A percentile compares a stretch with the other conserved stretches of the same genome.
These are phyloP conservation scores for Coccomyxa subellipsoidea DNA, from an alignment of 163 green algal genomes.

Conservation along the genomic window DNA sequence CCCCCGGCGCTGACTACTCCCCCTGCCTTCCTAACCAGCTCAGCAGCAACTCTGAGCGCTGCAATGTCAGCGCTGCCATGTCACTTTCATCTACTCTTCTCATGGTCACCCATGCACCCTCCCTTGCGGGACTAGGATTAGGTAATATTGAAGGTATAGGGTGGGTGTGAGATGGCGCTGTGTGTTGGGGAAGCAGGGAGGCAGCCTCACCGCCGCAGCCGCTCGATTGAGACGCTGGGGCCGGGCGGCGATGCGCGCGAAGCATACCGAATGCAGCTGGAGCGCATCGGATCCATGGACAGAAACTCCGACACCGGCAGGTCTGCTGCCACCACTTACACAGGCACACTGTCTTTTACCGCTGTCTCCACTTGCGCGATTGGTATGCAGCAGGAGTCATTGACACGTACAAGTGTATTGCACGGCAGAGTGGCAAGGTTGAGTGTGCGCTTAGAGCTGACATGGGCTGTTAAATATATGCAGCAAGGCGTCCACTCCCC, in stretches of 20 bases:
- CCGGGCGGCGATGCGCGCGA: not conserved
- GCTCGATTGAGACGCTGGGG: not conserved
- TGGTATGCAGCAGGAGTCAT: too few species aligned
- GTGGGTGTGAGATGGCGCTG: not conserved
- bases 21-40: not conserved
- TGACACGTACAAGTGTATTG: too few species aligned
- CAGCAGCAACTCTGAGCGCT: too few species aligned
- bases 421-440: not conserved
- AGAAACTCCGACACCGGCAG: not conserved
- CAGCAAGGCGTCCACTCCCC: not conserved
- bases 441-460: not conserved
- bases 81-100: too few species aligned
- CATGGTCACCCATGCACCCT: too few species aligned
- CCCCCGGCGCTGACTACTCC: not conserved
- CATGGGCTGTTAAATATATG: not conserved
- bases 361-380: too few species aligned
- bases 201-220: not conserved
- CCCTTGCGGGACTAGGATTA: too few species aligned
- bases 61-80: too few species aligned
- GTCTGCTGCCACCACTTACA: not conserved
- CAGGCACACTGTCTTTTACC: not conserved
- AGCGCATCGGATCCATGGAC: conserved; percentile 7
- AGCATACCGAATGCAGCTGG: not conserved
- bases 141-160: too few species aligned
- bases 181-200: not conserved